These are phyloP conservation scores for Irpex sp. DNA, from an alignment of 1,284 basidiomycete species.

Conservation along the genomic window DNA sequence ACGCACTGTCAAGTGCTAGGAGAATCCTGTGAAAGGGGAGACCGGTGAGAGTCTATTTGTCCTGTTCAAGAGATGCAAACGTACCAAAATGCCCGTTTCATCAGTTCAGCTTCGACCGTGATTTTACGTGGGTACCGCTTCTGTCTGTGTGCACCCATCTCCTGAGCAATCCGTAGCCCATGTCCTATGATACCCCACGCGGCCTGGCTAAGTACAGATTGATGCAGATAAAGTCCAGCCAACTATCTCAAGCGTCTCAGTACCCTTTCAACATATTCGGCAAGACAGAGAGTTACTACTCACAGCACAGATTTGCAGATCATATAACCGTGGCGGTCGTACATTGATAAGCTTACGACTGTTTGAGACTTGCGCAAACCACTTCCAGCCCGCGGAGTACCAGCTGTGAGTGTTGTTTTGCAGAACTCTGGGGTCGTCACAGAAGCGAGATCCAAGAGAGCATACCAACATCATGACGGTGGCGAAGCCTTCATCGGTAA, in stretches of 20 bases:
- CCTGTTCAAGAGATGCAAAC: conserved; percentile 2
- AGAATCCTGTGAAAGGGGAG: conserved; percentile 49
- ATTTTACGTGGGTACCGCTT: conserved; percentile 24
- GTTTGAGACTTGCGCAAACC: conserved; percentile 61
- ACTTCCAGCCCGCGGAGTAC: conserved; percentile 76
- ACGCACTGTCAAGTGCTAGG: conserved; percentile 53
- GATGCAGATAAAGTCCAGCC: conserved; percentile 33
- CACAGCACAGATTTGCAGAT: conserved; percentile 53
- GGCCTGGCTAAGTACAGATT: conserved; percentile 43
- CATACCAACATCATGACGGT: conserved; percentile 74
- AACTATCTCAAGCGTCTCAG: conserved; percentile 21
- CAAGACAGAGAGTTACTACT: conserved; percentile 37
- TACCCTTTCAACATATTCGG: conserved; percentile 19
- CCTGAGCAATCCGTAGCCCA: conserved; percentile 44
- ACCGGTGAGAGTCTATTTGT: neutral
- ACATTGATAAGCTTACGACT: conserved; percentile 50
- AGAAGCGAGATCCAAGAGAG: conserved; percentile 68
- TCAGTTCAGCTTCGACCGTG: conserved; percentile 43
- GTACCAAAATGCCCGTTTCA: conserved; percentile 72
- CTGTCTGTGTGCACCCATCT: conserved; percentile 38
- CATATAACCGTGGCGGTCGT: conserved; percentile 57
- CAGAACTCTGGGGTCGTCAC: conserved; percentile 64
- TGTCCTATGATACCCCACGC: conserved; percentile 47
- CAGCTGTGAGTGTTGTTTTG: conserved; percentile 36
- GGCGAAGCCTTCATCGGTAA: conserved; percentile 61